Percentiles rank a stretch among this genome's conserved stretches.
These are phyloP conservation scores for Bretschneidera sinensis DNA, from an alignment of 345 rosid genomes.

Conservation along the genomic window DNA sequence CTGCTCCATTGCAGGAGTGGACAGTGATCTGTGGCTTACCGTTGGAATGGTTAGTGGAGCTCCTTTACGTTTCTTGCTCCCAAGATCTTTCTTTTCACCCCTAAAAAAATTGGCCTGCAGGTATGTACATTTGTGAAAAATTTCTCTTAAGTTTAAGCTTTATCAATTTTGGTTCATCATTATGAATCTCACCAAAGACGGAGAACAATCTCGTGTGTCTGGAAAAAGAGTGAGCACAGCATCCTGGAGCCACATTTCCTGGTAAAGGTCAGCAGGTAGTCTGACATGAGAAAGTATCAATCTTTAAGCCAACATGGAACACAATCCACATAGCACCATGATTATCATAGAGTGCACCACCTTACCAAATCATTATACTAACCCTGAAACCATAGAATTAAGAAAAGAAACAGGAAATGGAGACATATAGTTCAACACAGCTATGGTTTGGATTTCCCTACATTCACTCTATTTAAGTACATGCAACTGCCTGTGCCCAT, in stretches of 20 bases:
- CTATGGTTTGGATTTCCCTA: not conserved
- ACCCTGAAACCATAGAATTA: constrained; percentile 6
- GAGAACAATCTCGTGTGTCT: constrained; percentile 81
- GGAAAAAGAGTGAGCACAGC: constrained; percentile 70
- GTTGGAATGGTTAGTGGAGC: constrained; percentile 26
- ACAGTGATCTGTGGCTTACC: constrained; percentile 50
- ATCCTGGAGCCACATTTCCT: constrained; percentile 91
- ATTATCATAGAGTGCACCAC: constrained; percentile 3
- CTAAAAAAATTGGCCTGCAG: constrained; percentile 62
- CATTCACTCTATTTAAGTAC: not conserved
- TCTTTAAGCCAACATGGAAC: constrained; percentile 14
- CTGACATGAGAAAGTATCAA: constrained; percentile 29
- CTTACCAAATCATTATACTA: constrained; percentile 2
- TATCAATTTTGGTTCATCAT: constrained; percentile 2
- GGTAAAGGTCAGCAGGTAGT: constrained; percentile 37
- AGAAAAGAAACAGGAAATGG: not conserved
- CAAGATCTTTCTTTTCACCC: constrained; percentile 50
- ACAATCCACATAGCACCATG: constrained; percentile 5
- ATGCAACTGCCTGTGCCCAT: not conserved
- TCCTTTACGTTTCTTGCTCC: constrained; percentile 40
- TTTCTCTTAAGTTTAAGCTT: constrained; percentile 5
- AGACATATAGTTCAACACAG: not conserved
- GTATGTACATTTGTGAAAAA: constrained; percentile 18
- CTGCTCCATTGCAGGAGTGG: constrained; percentile 37
- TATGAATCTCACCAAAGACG: constrained; percentile 63